Evolutionary conservation across 1,284 basidiomycete species (phyloP), one percentile per base, ranked within the genome.

Genomic region (Rhodotorula sp.): DNA sequence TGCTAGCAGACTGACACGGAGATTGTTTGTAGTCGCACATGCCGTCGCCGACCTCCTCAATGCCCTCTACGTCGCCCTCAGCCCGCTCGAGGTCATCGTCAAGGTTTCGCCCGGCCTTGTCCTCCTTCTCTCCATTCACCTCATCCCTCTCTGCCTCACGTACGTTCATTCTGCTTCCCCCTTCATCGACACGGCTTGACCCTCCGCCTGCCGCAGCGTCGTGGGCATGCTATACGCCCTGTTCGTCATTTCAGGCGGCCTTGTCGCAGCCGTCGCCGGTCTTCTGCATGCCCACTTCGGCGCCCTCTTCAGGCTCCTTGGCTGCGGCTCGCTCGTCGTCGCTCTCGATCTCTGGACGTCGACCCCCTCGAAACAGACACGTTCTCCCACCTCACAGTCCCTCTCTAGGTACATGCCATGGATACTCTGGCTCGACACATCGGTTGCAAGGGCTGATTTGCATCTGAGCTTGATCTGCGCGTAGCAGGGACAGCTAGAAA

Each of bases 71-170:
- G 53, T 32, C 30, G 53, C 32, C 9, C 53, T 54, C 30, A 9
- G 30, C 30, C 32, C 53, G 29, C 29, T 54, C 22, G 19, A 34
- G 20, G 53, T 30, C 6, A 19, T 34, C 27, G 29, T 54, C 22
- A 32, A 20, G 19, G 19, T 7, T 22, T 30, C 53, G 17, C 53
- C 53, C 17, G 53, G 53, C 22, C 55, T 57, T 34, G 34, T 57
- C 32, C 20, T 57, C 36, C 55, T 57, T n/a, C 55, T 57, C 36
- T 17, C 39, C 24, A 10, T 29, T 9, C 36, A 39, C n/a, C 55
- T 44, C 36, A 34, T 57, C 55, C 55, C 55, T 11, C n/a, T 44
- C 54, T 22, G n/a, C 24, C 20, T 56, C 54, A 56, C 54, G 32
- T 56, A 13, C 34, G 54, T 5, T 20, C 22, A 8, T 36, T 9